Base-by-base conservation (phyloP, 495 filamentous ascomycete species). In the Xylaria cubensis region DNA sequence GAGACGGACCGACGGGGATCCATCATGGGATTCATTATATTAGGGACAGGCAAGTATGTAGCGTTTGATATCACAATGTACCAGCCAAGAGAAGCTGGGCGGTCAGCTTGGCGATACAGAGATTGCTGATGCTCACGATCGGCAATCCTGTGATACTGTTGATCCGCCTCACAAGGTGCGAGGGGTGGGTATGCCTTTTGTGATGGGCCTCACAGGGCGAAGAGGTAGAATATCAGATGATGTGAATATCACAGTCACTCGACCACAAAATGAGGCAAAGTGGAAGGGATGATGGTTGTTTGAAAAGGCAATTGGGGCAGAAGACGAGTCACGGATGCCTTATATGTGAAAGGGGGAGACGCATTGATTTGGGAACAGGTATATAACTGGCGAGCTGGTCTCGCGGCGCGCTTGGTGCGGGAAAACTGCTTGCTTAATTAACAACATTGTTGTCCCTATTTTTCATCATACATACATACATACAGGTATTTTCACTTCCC, bases 1-100 rank as follows among this genome's bases (percentile, higher is more conserved):
- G 77, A 79, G 55, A 29, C 44, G 26, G 61, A 1, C 48, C 51
- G 50, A 39, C 63, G 50, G 42, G 70, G 70, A 61, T 72, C 70
- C 63, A 72, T 72, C 51, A 58, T 67, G 42, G 63, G 42, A 53
- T 62, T 58, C 44, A 53, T 44, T 51, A 13, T 70, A 24, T 62
- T 4, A 24, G 29, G 3, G 53, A 21, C 24, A n/a, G 58, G 39
- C 46, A 42, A 44, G 34, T 51, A 64, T 21, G 46, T 34, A 42
- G 55, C 24, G 42, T 41, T 42, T 24, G 56, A 29, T 53, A 50
- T 53, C 46, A 63, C 68, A 13, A 29, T n/a, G 44, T 39, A 15
- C 42, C 13, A 59, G 44, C 41, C 32, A n/a, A 67, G 65, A 26
- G 21, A 17, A 51, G 6, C 56, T 34, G 42, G 26, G 55, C 29